A percentile compares a stretch with the other conserved stretches of the same genome.
phyloP scores from a whole-genome alignment of 306 rosid genomes.

The Pueraria montana region DNA sequence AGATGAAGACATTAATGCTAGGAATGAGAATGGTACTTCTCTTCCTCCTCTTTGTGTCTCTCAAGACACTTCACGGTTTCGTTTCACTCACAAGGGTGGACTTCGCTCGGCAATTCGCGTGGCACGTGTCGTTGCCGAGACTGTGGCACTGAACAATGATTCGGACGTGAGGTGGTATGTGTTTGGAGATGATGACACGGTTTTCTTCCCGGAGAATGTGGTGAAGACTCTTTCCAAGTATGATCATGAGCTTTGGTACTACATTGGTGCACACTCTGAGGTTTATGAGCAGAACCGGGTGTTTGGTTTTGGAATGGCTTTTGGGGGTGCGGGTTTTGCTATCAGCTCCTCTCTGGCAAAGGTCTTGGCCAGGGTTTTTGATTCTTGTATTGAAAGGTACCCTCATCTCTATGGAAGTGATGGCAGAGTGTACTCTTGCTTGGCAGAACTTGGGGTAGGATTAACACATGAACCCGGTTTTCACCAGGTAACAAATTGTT shows the following conservation, averaged over 20 bases:
- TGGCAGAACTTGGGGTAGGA: constrained; percentile 89
- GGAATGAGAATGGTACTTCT: constrained; percentile 47
- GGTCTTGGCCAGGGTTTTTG: constrained; percentile 75
- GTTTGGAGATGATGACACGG: constrained; percentile 90
- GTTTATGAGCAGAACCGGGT: constrained; percentile 66
- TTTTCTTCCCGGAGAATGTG: constrained; percentile 86
- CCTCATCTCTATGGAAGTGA: constrained; percentile 95
- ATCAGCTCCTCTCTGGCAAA: constrained; percentile 74
- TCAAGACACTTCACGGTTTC: constrained; percentile 75
- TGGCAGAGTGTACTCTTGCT: constrained; percentile 75
- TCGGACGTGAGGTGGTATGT: constrained; percentile 88
- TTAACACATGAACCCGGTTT: constrained; percentile 89
- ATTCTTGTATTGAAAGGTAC: constrained; percentile 81
- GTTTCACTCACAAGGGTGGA: constrained; percentile 69
- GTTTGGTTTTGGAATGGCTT: constrained; percentile 86
- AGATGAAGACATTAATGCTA: constrained; percentile 29
- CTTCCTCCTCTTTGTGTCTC: constrained; percentile 80
- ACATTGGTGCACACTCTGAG: constrained; percentile 87
- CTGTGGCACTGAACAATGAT: constrained; percentile 64
- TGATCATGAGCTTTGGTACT: constrained; percentile 86
- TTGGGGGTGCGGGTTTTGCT: constrained; percentile 94
- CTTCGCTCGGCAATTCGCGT: constrained; percentile 71
- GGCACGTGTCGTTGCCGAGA: constrained; percentile 83
- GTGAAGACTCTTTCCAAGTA: constrained; percentile 83
- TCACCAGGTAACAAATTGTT: constrained; percentile 71